Evolutionary conservation across 2,329 filamentous ascomycete genomes (phyloP).

Genomic region (Lomentospora prolificans): DNA sequence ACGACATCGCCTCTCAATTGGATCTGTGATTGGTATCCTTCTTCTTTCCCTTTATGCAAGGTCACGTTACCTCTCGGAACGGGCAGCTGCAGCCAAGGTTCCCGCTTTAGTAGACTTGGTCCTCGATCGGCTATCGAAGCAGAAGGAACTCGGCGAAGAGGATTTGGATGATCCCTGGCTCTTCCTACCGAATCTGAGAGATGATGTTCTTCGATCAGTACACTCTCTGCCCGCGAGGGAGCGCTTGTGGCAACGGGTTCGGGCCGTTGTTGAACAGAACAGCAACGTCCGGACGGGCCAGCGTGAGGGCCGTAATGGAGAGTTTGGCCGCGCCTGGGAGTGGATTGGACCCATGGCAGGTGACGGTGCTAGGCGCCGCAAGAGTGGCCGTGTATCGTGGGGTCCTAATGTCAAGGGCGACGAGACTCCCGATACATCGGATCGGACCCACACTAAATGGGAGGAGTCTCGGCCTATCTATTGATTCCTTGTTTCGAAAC

Average conservation of each 20-base stretch:
- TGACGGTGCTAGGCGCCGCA: conserved; percentile 33
- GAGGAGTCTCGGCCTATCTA: conserved; percentile 32
- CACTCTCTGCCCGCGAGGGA: conserved; percentile 69
- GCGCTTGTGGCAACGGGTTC: conserved; percentile 74
- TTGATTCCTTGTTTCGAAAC: conserved; percentile 15
- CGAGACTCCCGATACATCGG: conserved; percentile 11
- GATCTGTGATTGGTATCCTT: conserved; percentile 46
- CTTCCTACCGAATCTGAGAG: conserved; percentile 78
- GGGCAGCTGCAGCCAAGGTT: conserved; percentile 60
- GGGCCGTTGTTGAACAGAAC: conserved; percentile 81
- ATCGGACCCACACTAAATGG: conserved; percentile 24
- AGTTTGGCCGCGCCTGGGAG: conserved; percentile 59
- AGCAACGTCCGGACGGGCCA: conserved; percentile 74
- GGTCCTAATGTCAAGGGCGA: conserved; percentile 29
- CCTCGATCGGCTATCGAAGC: conserved; percentile 69
- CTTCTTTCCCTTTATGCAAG: conserved; percentile 52
- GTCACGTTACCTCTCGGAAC: conserved; percentile 49
- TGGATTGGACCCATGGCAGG: conserved; percentile 53
- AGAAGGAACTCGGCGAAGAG: conserved; percentile 70
- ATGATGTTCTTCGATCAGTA: conserved; percentile 78
- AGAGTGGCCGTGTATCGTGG: conserved; percentile 42
- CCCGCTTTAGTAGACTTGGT: conserved; percentile 78
- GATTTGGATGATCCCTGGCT: conserved; percentile 66
- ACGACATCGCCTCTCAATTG: conserved; percentile 80
- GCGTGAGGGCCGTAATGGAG: conserved; percentile 56